Evolutionary conservation across 768 basidiomycete genomes (phyloP), one percentile per base, ranked within the genome.

Genomic region (Dictyophora rubrovolvata): DNA sequence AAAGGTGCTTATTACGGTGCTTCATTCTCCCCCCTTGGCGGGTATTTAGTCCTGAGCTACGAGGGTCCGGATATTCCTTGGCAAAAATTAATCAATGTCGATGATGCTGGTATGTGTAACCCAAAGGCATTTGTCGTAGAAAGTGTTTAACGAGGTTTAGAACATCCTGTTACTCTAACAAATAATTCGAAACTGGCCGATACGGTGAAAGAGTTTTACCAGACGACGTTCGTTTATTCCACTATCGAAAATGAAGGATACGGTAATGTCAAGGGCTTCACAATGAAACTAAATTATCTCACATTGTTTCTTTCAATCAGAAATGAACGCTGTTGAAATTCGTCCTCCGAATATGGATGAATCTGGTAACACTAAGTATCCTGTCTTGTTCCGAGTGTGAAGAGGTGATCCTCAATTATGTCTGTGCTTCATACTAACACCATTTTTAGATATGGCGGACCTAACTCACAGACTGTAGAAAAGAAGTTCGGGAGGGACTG

Each of bases 321-420:
- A 91, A 66, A 74, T 97, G 57, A 96, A 96, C 69, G 88, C 89
- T 58, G 79, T 88, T 66, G 94, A 97, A 73, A 80, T 95, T 64
- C 82, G 91, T 16, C 96, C 96, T 17, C 92, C 93, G 4, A 78
- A 81, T 60, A 89, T 98, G 85, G 96, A 99, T 65, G 85, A 89
- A 65, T 87, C 91, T 20, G 96, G 96, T n/a, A 83, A 89, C 48
- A 91, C 87, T 10, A 93, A 95, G 69, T 98, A 99, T 67, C 90
- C 96, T 1, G 93, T 97, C 21, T 75, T 99, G 28, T 93, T 98
- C 76, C 76, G 80, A 48, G 89, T 95, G 82, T 94, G 69, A 65
- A 65, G 64, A 7, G 28, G 21, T 18, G 94, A 52, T 35, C 33
- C 51, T 20, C 37, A 7, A 28, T 28, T 7, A 28, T 3, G 2